phyloP scores from a whole-genome alignment of 176 grass and related monocot genomes.

The Cenchrus americanus region DNA sequence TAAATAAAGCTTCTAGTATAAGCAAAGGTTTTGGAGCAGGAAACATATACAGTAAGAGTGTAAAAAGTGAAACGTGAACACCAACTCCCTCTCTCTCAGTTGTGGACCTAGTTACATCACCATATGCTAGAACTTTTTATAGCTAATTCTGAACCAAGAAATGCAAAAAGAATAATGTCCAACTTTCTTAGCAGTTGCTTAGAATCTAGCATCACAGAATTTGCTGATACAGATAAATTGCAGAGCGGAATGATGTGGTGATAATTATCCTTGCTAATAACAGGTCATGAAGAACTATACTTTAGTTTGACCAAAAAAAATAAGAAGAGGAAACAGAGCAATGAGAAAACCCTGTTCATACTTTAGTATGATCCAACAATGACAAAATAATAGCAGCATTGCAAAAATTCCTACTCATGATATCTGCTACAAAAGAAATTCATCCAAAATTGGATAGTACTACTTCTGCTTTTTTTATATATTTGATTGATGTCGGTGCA shows the following conservation, averaged over 20 bases:
- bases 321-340: background rate
- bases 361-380: background rate
- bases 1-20: conserved; percentile 5
- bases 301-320: background rate
- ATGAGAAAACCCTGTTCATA: background rate
- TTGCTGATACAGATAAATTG: background rate
- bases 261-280: background rate
- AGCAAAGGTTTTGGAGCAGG: background rate
- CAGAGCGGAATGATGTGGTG: background rate
- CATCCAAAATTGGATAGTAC: background rate
- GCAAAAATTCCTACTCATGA: background rate
- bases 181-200: background rate
- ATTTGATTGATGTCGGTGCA: too few relatives aligned
- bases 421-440: background rate
- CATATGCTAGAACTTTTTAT: conserved; percentile 15
- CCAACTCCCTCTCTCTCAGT: background rate
- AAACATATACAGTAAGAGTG: background rate
- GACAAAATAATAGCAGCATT: conserved; percentile 14
- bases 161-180: background rate
- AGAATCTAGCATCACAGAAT: conserved; percentile 3
- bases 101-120: conserved; percentile 1
- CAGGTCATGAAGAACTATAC: background rate
- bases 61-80: background rate
- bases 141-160: background rate
- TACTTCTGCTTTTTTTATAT: too few relatives aligned